Evolutionary conservation across 345 rosid genomes (phyloP), one percentile per base, ranked within the genome.

Genomic region (Syzygium jambos): DNA sequence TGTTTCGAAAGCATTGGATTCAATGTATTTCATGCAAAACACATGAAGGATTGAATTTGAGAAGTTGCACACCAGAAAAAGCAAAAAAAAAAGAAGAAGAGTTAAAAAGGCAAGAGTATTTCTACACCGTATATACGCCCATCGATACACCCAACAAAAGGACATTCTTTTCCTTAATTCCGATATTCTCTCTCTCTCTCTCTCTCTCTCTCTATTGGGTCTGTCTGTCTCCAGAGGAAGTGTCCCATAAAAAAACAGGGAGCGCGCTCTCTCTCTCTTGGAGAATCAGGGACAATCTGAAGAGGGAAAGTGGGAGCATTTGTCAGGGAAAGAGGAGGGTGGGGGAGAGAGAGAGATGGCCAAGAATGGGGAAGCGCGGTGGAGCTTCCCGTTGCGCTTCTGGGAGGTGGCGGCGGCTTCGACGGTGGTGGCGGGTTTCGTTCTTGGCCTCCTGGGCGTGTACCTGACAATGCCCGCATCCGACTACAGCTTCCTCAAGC

Each of bases 401-500:
- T 90, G 96, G 95, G 97, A 97, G 92, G 92, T 95, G 11, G 90
- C 89, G 52, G 89, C 84, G 87, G 98, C 95, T 65, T 91, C 91
- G 27, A 87, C 89, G 87, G 97, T 96, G 87, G 91, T 97, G 49
- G 68, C 92, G 34, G 96, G 95, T 12, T 95, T 97, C 56, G 85
- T 88, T 5, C 3, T 92, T 34, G 93, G 97, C 11, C 94, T 96
- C 85, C 49, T 90, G 53, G 91, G 94, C 27, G 95, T 97, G 85
- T 96, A 97, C 88, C 90, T 95, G 41, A 95, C 99, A 92, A 88
- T 97, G 95, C 99, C 98, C 49, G 89, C 90, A 14, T 97, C 99
- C 61, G 98, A 97, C 92, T 97, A 96, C 85, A 94, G 98, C 90
- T 95, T 96, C 93, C 99, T 97, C 90, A 97, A 94, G 93, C 92